Evolutionary conservation across 2,329 filamentous ascomycete species (phyloP).

Genomic region (Fonsecaea nubica): DNA sequence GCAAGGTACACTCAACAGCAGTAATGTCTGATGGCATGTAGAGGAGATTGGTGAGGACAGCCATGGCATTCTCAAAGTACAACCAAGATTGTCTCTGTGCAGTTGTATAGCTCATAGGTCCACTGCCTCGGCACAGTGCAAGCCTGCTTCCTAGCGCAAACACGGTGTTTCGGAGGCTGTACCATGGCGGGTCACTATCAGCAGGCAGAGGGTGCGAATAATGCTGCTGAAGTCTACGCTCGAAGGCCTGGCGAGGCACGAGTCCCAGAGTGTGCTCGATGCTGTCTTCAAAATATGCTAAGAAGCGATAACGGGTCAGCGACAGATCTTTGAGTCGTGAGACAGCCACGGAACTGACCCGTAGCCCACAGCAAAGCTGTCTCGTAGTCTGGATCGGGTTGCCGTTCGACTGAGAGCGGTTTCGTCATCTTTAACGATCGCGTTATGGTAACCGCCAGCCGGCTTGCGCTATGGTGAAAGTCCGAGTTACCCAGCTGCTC

Average conservation of each 20-base stretch:
- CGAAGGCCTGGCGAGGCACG: constrained; percentile 1
- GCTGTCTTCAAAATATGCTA: constrained; percentile 9
- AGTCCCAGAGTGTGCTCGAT: constrained; percentile 6
- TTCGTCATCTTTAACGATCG: constrained; percentile 6
- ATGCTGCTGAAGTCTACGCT: constrained; percentile 2
- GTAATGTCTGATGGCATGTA: constrained; percentile 1
- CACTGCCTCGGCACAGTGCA: background rate
- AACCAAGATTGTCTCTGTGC: constrained; percentile 1
- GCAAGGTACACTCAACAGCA: background rate
- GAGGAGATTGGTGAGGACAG: constrained; percentile 1
- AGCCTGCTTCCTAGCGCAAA: background rate
- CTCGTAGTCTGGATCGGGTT: constrained; percentile 3
- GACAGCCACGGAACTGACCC: background rate
- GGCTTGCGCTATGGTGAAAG: background rate
- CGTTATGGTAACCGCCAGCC: background rate
- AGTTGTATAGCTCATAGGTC: background rate
- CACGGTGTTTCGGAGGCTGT: constrained; percentile 8
- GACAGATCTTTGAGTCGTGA: background rate
- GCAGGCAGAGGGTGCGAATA: background rate
- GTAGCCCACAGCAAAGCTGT: background rate
- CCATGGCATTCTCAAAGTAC: constrained; percentile 4
- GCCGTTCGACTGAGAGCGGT: background rate
- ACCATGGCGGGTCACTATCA: background rate
- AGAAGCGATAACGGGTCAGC: background rate
- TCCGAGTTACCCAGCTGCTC: background rate